These are phyloP conservation scores for Saccharomyces jurei DNA, from an alignment of 805 yeast species.

Conservation along the genomic window DNA sequence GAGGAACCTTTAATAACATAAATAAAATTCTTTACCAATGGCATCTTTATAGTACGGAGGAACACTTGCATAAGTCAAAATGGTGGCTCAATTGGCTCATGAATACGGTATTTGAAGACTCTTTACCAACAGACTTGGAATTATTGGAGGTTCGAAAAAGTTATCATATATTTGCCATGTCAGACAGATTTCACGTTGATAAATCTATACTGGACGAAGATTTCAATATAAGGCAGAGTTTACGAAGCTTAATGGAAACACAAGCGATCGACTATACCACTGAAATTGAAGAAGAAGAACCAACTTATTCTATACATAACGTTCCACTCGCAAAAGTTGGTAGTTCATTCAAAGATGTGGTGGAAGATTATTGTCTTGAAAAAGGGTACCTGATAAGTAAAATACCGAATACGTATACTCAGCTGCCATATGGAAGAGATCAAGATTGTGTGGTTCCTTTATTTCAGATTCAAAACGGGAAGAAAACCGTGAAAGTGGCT, in stretches of 20 bases:
- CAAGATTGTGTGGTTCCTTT: conserved; percentile 16
- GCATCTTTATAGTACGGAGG: conserved; percentile 12
- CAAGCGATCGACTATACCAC: not conserved
- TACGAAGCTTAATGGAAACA: conserved; percentile 1
- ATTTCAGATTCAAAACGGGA: conserved; percentile 10
- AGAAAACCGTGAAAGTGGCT: conserved; percentile 25
- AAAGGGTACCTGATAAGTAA: conserved; percentile 34
- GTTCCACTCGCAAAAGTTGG: conserved; percentile 38
- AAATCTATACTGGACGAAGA: conserved; percentile 19
- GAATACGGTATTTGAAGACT: conserved; percentile 8
- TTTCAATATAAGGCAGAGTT: conserved; percentile 5
- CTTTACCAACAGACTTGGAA: conserved; percentile 8
- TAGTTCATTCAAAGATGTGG: conserved; percentile 55
- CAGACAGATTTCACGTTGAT: not conserved
- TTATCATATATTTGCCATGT: not conserved
- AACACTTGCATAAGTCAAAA: conserved; percentile 7
- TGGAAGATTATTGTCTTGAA: conserved; percentile 49
- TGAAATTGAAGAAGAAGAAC: not conserved
- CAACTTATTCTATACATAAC: conserved; percentile 15
- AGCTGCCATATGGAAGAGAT: conserved; percentile 25
- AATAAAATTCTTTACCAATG: conserved; percentile 20
- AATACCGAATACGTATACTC: conserved; percentile 8
- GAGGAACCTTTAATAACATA: conserved; percentile 16
- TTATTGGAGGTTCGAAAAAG: conserved; percentile 3
- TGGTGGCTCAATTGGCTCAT: conserved; percentile 21